Evolutionary conservation across 1,284 basidiomycete genomes (phyloP), one percentile per base, ranked within the genome.

Genomic region (Papiliotrema terrestris): DNA sequence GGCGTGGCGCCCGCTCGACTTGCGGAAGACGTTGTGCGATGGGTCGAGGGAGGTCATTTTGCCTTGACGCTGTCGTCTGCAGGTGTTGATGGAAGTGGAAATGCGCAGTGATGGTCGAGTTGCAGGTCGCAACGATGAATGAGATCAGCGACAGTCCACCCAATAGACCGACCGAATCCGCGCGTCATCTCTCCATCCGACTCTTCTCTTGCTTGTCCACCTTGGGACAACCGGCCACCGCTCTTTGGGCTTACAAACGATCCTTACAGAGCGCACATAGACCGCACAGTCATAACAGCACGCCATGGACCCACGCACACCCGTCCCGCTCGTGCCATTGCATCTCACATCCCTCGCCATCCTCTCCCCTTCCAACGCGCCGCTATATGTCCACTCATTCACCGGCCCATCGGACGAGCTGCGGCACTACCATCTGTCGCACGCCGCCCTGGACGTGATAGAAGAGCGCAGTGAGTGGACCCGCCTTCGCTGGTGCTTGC

Each of bases 361-460:
- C 53, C 63, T 77, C 44, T 71, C 72, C 15, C 75, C 74, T 1
- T 48, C 53, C 51, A 75, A 75, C 44, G 57, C 69, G 37, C 75
- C 75, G n/a, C 61, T 77, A 6, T 76, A 69, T 62, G 69, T 75
- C 11, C 75, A 71, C 49, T 71, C 69, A 4, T 77, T 74, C 54
- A 75, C 74, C 1, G 71, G 71, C 8, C 41, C 55, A 38, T 54
- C 66, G 23, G 75, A 77, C 60, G 67, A 72, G 54, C 52, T 76
- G 58, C 54, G 74, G 59, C 73, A 75, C 54, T 71, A 73, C 57
- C 75, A 77, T 47, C 58, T 76, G n/a, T 67, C 72, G 20, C 73
- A 75, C 58, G 72, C 73, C 14, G 71, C 74, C 15, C 62, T 77
- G 22, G 75, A 77, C 56, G 72, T 76, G 13, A 69, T 77, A 23